Evolutionary conservation across 345 rosid genomes (phyloP).

Genomic region (Punica granatum): DNA sequence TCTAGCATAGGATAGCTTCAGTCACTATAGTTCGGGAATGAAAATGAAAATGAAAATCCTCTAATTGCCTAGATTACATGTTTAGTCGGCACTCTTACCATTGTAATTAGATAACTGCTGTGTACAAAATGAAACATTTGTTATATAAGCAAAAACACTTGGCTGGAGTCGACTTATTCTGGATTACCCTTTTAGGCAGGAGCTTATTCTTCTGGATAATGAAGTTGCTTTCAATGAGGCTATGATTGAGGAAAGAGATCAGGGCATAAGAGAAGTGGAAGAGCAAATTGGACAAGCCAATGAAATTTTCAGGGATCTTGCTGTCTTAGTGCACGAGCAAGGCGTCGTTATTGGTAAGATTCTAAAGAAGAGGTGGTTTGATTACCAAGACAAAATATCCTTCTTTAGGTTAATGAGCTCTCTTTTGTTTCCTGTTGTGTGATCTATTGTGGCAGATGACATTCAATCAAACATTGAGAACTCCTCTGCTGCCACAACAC

Average conservation of each 20-base stretch:
- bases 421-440: not conserved
- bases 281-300: constrained; percentile 57
- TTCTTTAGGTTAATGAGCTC: not conserved
- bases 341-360: constrained; percentile 55
- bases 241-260: constrained; percentile 62
- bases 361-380: not conserved
- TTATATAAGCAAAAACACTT: not conserved
- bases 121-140: not conserved
- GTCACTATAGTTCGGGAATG: not conserved
- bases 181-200: constrained; percentile 34
- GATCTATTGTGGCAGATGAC: constrained; percentile 37
- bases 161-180: not conserved
- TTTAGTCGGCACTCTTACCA: not conserved
- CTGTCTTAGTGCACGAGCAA: constrained; percentile 67
- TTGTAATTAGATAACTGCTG: not conserved
- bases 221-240: constrained; percentile 67
- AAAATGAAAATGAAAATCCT: not conserved
- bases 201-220: constrained; percentile 44
- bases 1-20: not conserved
- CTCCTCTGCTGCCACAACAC: constrained; percentile 39
- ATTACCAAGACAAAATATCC: constrained; percentile 5
- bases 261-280: constrained; percentile 50
- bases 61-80: not conserved
- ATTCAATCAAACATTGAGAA: constrained; percentile 46
- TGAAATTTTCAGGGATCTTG: constrained; percentile 66